Percentiles rank a stretch among this genome's conserved stretches.
phyloP scores from a whole-genome alignment of 2,329 filamentous ascomycete species.

The Parastagonospora nodorum region DNA sequence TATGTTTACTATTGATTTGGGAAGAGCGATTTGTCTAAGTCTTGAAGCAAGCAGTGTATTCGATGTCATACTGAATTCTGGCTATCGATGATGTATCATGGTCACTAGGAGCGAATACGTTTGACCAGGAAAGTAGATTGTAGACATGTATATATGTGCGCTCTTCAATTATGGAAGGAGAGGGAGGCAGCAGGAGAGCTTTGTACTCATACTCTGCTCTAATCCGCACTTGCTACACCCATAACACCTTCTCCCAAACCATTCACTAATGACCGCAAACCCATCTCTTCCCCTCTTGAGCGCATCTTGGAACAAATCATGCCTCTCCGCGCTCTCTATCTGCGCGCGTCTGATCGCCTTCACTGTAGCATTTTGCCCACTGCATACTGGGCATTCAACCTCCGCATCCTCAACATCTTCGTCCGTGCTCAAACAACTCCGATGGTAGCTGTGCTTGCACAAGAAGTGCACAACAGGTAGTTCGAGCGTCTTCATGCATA shows the following conservation, averaged over 20 bases:
- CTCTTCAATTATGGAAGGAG: no score
- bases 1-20: no score
- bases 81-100: no score
- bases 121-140: no score
- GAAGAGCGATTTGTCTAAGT: no score
- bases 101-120: background rate
- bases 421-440: conserved; percentile 76
- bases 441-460: conserved; percentile 96
- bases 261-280: conserved; percentile 90
- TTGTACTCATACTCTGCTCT: background rate
- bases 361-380: conserved; percentile 83
- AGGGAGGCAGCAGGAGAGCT: no score
- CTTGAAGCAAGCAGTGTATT: no score
- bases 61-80: no score
- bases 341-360: conserved; percentile 85
- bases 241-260: conserved; percentile 93
- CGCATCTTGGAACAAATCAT: conserved; percentile 86
- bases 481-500: conserved; percentile 78
- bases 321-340: conserved; percentile 81
- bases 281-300: conserved; percentile 77
- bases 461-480: conserved; percentile 93
- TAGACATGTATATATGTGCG: no score
- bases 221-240: conserved; percentile 54
- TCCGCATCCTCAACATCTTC: conserved; percentile 65
- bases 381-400: conserved; percentile 85